These are phyloP conservation scores for Leccinum variicolor DNA, from an alignment of 768 basidiomycete genomes.

Conservation along the genomic window DNA sequence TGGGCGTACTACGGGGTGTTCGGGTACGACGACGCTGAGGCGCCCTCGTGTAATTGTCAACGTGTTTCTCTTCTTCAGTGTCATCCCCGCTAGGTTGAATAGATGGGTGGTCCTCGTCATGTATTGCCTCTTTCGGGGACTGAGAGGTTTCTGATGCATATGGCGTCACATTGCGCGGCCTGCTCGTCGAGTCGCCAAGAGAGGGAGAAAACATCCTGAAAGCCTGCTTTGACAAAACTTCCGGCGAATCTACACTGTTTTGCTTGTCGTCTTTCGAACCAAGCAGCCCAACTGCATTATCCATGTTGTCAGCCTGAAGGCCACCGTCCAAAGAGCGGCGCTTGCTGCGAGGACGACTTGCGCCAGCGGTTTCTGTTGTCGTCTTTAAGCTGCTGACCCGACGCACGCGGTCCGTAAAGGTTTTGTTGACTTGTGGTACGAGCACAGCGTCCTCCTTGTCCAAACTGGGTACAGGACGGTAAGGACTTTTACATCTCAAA, in stretches of 20 bases:
- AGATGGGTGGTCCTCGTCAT: not conserved
- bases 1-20: not conserved
- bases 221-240: not conserved
- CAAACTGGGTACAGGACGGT: not conserved
- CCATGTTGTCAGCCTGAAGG: not conserved
- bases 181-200: not conserved
- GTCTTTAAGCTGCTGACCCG: constrained; percentile 1
- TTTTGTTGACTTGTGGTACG: not conserved
- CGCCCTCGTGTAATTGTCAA: constrained; percentile 16
- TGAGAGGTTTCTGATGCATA: constrained; percentile 1
- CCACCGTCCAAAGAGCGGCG: constrained; percentile 2
- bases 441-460: constrained; percentile 1
- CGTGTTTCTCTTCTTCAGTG: not conserved
- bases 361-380: not conserved
- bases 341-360: not conserved
- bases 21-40: constrained; percentile 17
- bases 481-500: constrained; percentile 13
- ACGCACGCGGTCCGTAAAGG: not conserved
- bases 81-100: not conserved
- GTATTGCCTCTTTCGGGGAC: not conserved
- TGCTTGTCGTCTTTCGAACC: not conserved
- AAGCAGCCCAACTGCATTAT: not conserved
- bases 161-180: constrained; percentile 8
- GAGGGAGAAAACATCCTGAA: not conserved
- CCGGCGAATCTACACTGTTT: not conserved